Evolutionary conservation across 2,329 filamentous ascomycete genomes (phyloP).

Genomic region (Leptographium radiaticola): DNA sequence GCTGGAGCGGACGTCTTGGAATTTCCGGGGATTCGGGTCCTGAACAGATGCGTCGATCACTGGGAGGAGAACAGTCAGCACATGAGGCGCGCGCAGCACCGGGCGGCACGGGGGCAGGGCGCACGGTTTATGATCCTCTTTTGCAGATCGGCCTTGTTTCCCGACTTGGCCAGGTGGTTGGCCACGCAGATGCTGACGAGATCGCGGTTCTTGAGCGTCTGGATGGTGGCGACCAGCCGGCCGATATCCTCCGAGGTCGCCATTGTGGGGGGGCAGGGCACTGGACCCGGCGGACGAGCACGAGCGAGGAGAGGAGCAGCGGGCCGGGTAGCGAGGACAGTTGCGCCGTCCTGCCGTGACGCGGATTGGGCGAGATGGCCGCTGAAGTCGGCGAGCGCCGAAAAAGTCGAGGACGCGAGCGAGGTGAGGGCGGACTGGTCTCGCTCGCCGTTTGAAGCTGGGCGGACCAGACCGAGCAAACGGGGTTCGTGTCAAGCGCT

Average conservation of each 20-base stretch:
- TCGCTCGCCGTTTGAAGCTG: not conserved
- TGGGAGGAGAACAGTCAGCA: not conserved
- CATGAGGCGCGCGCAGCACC: not conserved
- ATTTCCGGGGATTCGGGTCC: conserved; percentile 7
- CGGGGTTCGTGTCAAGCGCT: not conserved
- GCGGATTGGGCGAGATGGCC: too few species aligned
- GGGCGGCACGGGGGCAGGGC: conserved; percentile 21
- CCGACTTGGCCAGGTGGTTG: conserved; percentile 64
- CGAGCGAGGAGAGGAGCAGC: not conserved
- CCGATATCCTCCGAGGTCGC: conserved; percentile 26
- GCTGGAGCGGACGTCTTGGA: not conserved
- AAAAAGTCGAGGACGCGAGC: too few species aligned
- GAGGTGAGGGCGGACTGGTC: not conserved
- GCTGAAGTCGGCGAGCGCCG: too few species aligned
- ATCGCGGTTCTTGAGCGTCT: conserved; percentile 43
- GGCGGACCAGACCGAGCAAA: not conserved
- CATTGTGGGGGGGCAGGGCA: conserved; percentile 5
- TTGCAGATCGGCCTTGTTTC: conserved; percentile 76
- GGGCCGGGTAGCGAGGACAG: not conserved
- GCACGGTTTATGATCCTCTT: conserved; percentile 64
- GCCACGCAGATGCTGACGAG: conserved; percentile 64
- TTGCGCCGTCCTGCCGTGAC: too few species aligned
- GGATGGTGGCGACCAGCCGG: conserved; percentile 29
- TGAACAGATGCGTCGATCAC: conserved; percentile 9
- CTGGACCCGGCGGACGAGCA: not conserved